Evolutionary conservation across 2,329 filamentous ascomycete genomes (phyloP).

Genomic region (Blumeria hordei): DNA sequence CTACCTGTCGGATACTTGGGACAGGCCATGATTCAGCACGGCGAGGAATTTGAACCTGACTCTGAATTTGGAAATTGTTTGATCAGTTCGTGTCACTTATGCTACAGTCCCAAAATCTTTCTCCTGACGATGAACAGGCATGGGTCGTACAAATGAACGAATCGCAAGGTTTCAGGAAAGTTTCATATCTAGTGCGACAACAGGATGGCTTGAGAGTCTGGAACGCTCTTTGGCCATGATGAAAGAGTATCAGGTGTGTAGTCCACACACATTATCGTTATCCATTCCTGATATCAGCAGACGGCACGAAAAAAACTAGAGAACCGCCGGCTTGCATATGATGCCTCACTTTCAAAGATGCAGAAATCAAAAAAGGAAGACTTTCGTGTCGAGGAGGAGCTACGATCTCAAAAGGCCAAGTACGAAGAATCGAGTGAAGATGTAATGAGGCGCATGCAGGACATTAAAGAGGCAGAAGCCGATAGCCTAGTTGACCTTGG

Average conservation of each 20-base stretch:
- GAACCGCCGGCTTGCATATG: constrained; percentile 66
- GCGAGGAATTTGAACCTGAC: constrained; percentile 76
- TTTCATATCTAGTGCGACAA: constrained; percentile 54
- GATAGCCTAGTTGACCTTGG: constrained; percentile 64
- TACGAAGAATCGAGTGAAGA: constrained; percentile 92
- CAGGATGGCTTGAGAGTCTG: constrained; percentile 73
- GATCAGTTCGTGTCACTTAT: constrained; percentile 24
- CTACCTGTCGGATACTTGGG: constrained; percentile 60
- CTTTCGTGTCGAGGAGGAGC: constrained; percentile 77
- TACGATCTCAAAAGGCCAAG: constrained; percentile 75
- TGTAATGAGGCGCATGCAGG: constrained; percentile 76
- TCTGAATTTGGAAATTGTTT: constrained; percentile 82
- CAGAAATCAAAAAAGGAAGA: constrained; percentile 87
- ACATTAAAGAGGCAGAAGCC: constrained; percentile 76
- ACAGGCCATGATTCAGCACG: constrained; percentile 65
- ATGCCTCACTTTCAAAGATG: constrained; percentile 72
- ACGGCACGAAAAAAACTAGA: constrained; percentile 84
- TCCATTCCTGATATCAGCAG: constrained; percentile 18
- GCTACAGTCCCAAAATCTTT: background rate
- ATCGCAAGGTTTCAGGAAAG: constrained; percentile 67
- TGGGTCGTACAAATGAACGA: constrained; percentile 72
- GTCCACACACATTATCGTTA: constrained; percentile 5
- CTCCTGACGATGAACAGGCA: constrained; percentile 23
- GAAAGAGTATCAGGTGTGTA: constrained; percentile 80
- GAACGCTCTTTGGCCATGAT: constrained; percentile 79